These are phyloP conservation scores for Pseudomassariella vexata DNA, from an alignment of 2,329 filamentous ascomycete genomes.

Conservation along the genomic window DNA sequence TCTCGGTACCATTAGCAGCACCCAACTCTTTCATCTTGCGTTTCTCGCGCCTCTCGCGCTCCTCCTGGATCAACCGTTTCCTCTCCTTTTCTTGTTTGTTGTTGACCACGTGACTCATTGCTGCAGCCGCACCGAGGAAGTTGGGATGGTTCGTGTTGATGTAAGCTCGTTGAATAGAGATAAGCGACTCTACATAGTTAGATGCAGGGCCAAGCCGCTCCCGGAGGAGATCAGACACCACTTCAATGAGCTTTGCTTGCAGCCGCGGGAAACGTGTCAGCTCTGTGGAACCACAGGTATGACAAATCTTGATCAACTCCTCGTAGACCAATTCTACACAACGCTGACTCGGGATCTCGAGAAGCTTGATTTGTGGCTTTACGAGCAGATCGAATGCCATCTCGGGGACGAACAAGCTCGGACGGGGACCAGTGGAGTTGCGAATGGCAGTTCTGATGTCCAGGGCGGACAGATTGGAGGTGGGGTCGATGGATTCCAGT, in stretches of 20 bases:
- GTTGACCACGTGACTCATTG: conserved; percentile 94
- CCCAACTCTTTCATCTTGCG: conserved; percentile 78
- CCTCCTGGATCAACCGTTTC: conserved; percentile 72
- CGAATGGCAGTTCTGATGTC: conserved; percentile 97
- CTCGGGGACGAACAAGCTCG: conserved; percentile 94
- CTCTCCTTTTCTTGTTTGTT: conserved; percentile 93
- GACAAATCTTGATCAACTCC: conserved; percentile 98
- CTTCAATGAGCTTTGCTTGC: conserved; percentile 95
- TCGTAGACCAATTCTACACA: conserved; percentile 98
- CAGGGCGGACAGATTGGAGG: conserved; percentile 85
- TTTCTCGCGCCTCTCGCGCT: conserved; percentile 79
- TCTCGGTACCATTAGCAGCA: conserved; percentile 65
- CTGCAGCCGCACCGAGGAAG: conserved; percentile 91
- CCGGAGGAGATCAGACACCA: conserved; percentile 89
- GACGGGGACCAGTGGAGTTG: conserved; percentile 93
- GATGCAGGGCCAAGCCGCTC: conserved; percentile 88
- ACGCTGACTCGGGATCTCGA: conserved; percentile 90
- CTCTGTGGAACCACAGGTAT: conserved; percentile 94
- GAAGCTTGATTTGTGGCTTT: conserved; percentile 95
- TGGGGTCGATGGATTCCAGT: conserved; percentile 92
- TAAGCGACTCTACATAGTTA: conserved; percentile 89
- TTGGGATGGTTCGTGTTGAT: conserved; percentile 99
- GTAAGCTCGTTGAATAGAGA: conserved; percentile 94
- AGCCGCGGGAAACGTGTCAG: conserved; percentile 85
- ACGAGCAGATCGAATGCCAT: conserved; percentile 96